Base-by-base conservation (phyloP, 1,284 basidiomycete genomes). In the Blastosporella zonata region DNA sequence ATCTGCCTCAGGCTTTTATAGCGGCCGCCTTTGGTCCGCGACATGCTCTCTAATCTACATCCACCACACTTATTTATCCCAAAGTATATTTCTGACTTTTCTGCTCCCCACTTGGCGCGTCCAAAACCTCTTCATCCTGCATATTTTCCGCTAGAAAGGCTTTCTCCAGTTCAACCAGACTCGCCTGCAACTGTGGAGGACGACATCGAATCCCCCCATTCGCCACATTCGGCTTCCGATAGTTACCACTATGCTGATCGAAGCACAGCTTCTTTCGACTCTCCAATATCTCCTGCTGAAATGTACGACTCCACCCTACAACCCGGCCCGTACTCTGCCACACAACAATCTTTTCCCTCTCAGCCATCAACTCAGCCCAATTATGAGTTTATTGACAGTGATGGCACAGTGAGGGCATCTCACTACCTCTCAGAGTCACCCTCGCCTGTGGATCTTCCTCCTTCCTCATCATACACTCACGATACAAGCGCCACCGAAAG, bases 401-500 rank as follows among this genome's bases (percentile, higher is more conserved):
- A 61, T 48, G 45, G 43, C 43, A 52, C 62, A 49, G 44, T 63
- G 52, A 64, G 62, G 52, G 57, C 55, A 46, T 59, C 65, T 31
- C 61, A 62, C 49, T 67, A 65, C 56, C 49, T 67, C 38, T 67
- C 73, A 31, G 66, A 68, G 48, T 70, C 73, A n/a, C 70, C 73
- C 46, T 74, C 75, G 47, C 69, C 71, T 48, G 62, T 67, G 35
- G 71, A 70, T 54, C 47, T 67, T 58, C 69, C 66, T 59, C 61
- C 62, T 13, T 57, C 67, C 43, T 59, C 68, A 47, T 63, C 70
- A 41, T 69, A 72, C 61, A 68, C 70, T 51, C 67, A 67, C 46
- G 66, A 72, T 43, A 62, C 70, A 59, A 70, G 69, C 51, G 70
- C 75, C 58, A 71, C 71, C 50, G 64, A 67, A 59, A 70, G 69